A percentile compares a stretch with the other conserved stretches of the same genome.
Conservation (phyloP, 768 basidiomycete genomes). For the Hericium alpestre region DNA sequence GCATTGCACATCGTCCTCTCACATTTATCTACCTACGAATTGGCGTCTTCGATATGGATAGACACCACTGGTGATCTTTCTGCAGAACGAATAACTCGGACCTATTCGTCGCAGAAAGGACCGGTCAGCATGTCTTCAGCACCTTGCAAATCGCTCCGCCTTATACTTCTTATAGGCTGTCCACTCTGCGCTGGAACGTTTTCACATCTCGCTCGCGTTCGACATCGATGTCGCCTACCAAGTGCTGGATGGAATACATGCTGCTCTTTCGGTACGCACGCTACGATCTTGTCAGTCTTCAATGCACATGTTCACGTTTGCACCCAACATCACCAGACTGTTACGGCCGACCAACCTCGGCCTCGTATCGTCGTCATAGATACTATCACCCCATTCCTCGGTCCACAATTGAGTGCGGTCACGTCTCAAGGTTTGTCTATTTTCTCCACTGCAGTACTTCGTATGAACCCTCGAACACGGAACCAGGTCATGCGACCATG, state of each 20-base stretch:
- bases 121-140: constrained; percentile 11
- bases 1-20: constrained; percentile 48
- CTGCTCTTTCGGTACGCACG: neutral
- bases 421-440: constrained; percentile 44
- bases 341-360: neutral
- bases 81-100: constrained; percentile 32
- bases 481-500: constrained; percentile 58
- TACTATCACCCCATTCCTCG: constrained; percentile 50
- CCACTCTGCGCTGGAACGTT: neutral
- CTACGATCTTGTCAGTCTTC: neutral
- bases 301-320: neutral
- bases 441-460: neutral
- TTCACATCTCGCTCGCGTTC: constrained; percentile 1
- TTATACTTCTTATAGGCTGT: neutral
- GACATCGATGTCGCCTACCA: neutral
- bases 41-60: constrained; percentile 51
- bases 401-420: constrained; percentile 49
- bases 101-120: constrained; percentile 13
- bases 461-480: neutral
- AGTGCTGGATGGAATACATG: neutral
- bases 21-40: constrained; percentile 30
- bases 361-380: constrained; percentile 52
- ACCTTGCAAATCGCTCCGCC: no score
- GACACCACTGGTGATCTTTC: constrained; percentile 65
- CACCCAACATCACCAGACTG: neutral